phyloP scores from a whole-genome alignment of 2,329 filamentous ascomycete genomes.

The Talaromyces sp. region DNA sequence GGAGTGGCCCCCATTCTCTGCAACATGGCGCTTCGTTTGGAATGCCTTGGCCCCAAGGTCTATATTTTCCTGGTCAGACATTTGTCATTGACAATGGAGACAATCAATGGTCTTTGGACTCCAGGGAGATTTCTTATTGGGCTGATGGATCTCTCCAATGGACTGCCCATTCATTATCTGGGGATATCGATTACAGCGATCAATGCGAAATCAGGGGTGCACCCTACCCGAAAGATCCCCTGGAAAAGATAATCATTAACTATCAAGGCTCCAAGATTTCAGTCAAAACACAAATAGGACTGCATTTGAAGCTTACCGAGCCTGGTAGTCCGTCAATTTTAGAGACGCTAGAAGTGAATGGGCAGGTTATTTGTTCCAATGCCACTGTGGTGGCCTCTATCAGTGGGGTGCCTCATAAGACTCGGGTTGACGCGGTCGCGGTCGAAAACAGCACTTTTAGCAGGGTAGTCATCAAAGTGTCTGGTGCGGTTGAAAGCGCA shows the following conservation, averaged over 20 bases:
- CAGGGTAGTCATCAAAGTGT: slow-evolving; percentile 13
- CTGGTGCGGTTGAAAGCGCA: slow-evolving; percentile 7
- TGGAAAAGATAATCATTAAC: neutral
- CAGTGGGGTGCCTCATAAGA: slow-evolving; percentile 3
- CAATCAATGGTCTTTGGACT: slow-evolving; percentile 13
- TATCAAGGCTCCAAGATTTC: neutral
- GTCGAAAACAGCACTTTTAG: slow-evolving; percentile 15
- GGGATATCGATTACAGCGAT: slow-evolving; percentile 7
- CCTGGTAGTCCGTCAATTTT: slow-evolving; percentile 8
- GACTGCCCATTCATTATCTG: slow-evolving; percentile 18
- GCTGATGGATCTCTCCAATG: slow-evolving; percentile 19
- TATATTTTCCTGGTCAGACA: slow-evolving; percentile 10
- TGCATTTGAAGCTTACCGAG: slow-evolving; percentile 5
- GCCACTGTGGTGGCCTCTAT: slow-evolving; percentile 16
- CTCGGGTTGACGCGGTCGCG: slow-evolving; percentile 5
- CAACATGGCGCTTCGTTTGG: slow-evolving; percentile 17
- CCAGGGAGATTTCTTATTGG: slow-evolving; percentile 19
- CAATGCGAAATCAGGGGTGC: slow-evolving; percentile 10
- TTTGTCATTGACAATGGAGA: slow-evolving; percentile 12
- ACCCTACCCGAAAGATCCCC: neutral
- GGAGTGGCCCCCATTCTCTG: slow-evolving; percentile 4
- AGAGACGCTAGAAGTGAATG: slow-evolving; percentile 9
- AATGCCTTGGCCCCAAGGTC: slow-evolving; percentile 15
- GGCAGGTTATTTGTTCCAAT: slow-evolving; percentile 8
- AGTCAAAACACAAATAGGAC: slow-evolving; percentile 4